Evolutionary conservation across 345 rosid genomes (phyloP), one percentile per base, ranked within the genome.

Genomic region (Rubroshorea leprosula): DNA sequence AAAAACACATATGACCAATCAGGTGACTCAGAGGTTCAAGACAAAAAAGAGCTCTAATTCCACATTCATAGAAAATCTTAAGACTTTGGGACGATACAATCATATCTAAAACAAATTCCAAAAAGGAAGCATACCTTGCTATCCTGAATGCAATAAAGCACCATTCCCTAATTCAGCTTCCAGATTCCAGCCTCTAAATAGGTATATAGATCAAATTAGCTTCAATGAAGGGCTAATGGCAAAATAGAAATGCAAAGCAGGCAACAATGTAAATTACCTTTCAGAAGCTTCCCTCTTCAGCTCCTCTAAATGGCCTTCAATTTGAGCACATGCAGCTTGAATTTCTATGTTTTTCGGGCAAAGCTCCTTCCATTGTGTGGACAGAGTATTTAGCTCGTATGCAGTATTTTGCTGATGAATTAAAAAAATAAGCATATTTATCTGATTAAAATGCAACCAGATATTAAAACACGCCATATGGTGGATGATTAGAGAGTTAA

Each of bases 281-380:
- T 85, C 91, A 20, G 70, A 65, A 57, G 94, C 86, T 82, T 87
- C 97, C 68, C 64, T 80, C 76, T 68, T 85, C 45, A 78, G 57
- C 11, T 75, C 83, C 56, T 79, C 88, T 23, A 85, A 63, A 53
- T 82, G 85, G 38, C 72, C 76, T 71, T 89, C 89, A 51, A 85
- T 64, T 59, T 71, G 58, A 45, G 76, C 66, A 68, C 96, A 87
- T n/a, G 91, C 94, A 57, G 80, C 72, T 53, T 80, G 91, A 51
- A 93, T 93, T 68, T 85, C 90, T 68, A 87, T 87, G 56, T 89
- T 93, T 75, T 93, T 93, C 58, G 61, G 65, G 64, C 94, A 83
- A 51, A 93, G 96, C 66, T 87, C 91, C 73, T 77, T 85, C 99
- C 99, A 93, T 75, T 93, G 94, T 16, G 83, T 74, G 13, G 96